These are phyloP conservation scores for Solanum commersonii DNA, from an alignment of 257 asterid genomes.

Conservation along the genomic window DNA sequence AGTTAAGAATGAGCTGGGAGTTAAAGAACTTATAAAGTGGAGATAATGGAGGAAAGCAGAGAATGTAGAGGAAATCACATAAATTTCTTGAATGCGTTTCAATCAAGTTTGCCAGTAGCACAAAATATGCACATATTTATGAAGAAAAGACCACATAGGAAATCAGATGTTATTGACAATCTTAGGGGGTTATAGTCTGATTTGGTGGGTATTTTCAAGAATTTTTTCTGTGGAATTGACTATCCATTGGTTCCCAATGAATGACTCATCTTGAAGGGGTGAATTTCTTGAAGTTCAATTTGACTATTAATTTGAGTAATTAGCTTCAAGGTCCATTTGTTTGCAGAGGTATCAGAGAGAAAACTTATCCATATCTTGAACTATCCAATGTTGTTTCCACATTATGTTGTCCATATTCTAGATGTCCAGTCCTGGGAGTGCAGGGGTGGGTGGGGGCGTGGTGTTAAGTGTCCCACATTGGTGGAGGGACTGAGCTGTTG, in stretches of 20 bases:
- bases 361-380: neutral
- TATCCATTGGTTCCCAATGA: neutral
- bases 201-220: neutral
- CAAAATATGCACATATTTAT: neutral
- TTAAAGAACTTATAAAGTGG: neutral
- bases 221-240: neutral
- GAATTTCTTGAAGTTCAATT: neutral
- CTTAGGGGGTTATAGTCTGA: neutral
- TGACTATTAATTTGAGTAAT: neutral
- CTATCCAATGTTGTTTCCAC: neutral
- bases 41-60: neutral
- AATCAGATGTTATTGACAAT: neutral
- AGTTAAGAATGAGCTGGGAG: neutral
- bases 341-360: neutral
- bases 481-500: neutral
- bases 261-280: constrained; percentile 3
- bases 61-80: neutral
- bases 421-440: neutral
- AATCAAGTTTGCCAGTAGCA: neutral
- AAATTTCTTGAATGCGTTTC: neutral
- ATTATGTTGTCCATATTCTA: neutral
- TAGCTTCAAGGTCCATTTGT: neutral
- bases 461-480: neutral
- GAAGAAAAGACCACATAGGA: neutral
- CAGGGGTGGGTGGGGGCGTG: neutral